phyloP scores from a whole-genome alignment of 257 asterid genomes.

The Solanum peruvianum region DNA sequence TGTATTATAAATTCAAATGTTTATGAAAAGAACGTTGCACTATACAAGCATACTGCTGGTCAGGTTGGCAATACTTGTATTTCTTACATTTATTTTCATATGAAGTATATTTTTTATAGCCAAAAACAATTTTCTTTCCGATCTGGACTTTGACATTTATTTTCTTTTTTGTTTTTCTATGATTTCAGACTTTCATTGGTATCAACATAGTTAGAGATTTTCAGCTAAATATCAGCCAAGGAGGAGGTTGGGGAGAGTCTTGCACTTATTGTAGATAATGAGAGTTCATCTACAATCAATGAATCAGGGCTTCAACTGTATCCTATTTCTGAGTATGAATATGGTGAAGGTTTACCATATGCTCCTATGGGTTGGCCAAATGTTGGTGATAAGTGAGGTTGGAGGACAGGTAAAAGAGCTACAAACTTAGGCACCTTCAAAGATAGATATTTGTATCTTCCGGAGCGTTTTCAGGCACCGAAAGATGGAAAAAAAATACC shows the following conservation, averaged over 20 bases:
- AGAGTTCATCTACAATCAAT: not conserved
- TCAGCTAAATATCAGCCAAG: not conserved
- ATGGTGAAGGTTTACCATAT: slow-evolving; percentile 52
- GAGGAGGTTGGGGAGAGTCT: slow-evolving; percentile 42
- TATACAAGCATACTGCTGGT: no score
- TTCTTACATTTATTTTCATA: no score
- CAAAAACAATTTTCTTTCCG: not conserved
- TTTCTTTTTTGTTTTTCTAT: not conserved
- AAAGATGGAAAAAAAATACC: slow-evolving; percentile 3
- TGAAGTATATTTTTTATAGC: not conserved
- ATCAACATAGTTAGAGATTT: not conserved
- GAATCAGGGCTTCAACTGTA: slow-evolving; percentile 1
- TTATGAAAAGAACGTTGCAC: no score
- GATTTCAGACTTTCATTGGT: no score
- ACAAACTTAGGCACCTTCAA: slow-evolving; percentile 29
- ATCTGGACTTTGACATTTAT: not conserved
- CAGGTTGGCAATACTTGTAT: no score
- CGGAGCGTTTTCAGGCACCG: slow-evolving; percentile 10
- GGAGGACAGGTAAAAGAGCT: slow-evolving; percentile 60
- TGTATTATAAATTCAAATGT: no score
- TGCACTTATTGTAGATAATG: slow-evolving; percentile 23
- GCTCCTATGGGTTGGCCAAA: slow-evolving; percentile 3
- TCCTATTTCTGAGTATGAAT: slow-evolving; percentile 23
- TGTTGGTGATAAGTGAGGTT: slow-evolving; percentile 8
- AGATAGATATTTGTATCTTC: slow-evolving; percentile 63